Percentiles rank a stretch among this genome's conserved stretches.
Evolutionary conservation across 305 asterid species (phyloP).

Genomic region (Plantago coronopus): DNA sequence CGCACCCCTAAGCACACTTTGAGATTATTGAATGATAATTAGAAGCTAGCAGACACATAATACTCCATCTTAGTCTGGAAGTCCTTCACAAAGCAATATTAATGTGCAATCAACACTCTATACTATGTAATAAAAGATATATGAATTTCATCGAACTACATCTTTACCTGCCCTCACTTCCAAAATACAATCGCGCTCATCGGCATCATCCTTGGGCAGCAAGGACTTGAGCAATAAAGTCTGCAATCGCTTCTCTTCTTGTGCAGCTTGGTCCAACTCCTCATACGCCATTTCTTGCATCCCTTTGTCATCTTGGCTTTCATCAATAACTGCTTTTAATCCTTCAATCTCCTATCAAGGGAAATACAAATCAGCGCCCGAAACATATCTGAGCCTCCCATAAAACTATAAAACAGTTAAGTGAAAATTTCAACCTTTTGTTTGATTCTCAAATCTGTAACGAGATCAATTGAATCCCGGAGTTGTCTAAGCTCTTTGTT

Average conservation of each 20-base stretch:
- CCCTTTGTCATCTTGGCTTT: slow-evolving; percentile 72
- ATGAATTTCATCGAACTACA: too few relatives aligned
- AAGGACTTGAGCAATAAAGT: slow-evolving; percentile 64
- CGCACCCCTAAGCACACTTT: too few relatives aligned
- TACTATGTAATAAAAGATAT: too few relatives aligned
- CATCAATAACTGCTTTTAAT: slow-evolving; percentile 54
- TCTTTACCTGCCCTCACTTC: slow-evolving; percentile 94
- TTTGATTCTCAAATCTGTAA: slow-evolving; percentile 59
- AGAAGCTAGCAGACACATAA: too few relatives aligned
- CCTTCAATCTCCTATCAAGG: slow-evolving; percentile 66
- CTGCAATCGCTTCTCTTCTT: slow-evolving; percentile 67
- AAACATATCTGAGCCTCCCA: not conserved
- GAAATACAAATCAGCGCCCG: not conserved
- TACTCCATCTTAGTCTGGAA: too few relatives aligned
- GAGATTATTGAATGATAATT: too few relatives aligned
- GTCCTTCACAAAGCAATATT: too few relatives aligned
- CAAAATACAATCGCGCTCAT: slow-evolving; percentile 85
- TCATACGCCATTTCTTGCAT: slow-evolving; percentile 86
- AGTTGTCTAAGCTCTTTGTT: slow-evolving; percentile 85
- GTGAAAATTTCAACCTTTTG: slow-evolving; percentile 46
- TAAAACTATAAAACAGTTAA: not conserved
- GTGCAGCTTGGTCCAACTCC: slow-evolving; percentile 61
- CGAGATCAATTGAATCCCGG: slow-evolving; percentile 51
- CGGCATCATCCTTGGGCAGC: slow-evolving; percentile 93
- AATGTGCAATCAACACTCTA: too few relatives aligned